These are phyloP conservation scores for Hypoxylon sp. DNA, from an alignment of 2,329 filamentous ascomycete genomes.

Conservation along the genomic window DNA sequence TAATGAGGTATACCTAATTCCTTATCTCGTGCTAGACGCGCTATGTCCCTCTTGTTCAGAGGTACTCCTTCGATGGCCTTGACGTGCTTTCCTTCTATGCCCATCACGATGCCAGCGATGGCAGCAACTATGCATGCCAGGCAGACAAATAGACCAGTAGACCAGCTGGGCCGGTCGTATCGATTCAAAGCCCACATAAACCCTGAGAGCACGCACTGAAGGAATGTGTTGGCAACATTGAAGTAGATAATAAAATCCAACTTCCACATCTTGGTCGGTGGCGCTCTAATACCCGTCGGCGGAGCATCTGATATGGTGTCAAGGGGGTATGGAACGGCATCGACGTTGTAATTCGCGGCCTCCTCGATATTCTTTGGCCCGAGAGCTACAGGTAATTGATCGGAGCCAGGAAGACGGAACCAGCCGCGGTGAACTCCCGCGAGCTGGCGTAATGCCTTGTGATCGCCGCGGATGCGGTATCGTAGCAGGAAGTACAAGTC, in stretches of 20 bases:
- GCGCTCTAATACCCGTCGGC: constrained; percentile 77
- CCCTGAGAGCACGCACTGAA: constrained; percentile 78
- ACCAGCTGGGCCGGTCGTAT: constrained; percentile 80
- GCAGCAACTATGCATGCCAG: constrained; percentile 78
- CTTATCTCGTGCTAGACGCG: constrained; percentile 64
- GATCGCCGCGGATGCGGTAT: constrained; percentile 68
- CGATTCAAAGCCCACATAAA: constrained; percentile 88
- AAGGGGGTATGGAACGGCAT: constrained; percentile 72
- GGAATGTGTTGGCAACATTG: constrained; percentile 82
- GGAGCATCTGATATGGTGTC: constrained; percentile 74
- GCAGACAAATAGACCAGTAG: constrained; percentile 82
- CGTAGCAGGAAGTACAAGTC: constrained; percentile 80
- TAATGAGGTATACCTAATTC: constrained; percentile 70
- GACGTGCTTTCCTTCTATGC: constrained; percentile 76
- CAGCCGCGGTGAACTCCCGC: constrained; percentile 81
- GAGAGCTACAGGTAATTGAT: constrained; percentile 65
- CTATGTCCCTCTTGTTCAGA: constrained; percentile 67
- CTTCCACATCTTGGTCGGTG: constrained; percentile 77
- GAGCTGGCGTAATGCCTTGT: constrained; percentile 72
- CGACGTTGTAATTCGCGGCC: constrained; percentile 55
- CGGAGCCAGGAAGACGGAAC: constrained; percentile 78
- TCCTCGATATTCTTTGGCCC: constrained; percentile 66
- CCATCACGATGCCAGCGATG: constrained; percentile 76
- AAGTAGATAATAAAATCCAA: constrained; percentile 84
- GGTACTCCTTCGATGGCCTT: constrained; percentile 79